phyloP scores from a whole-genome alignment of 768 basidiomycete species.

The Lactarius sanguifluus region DNA sequence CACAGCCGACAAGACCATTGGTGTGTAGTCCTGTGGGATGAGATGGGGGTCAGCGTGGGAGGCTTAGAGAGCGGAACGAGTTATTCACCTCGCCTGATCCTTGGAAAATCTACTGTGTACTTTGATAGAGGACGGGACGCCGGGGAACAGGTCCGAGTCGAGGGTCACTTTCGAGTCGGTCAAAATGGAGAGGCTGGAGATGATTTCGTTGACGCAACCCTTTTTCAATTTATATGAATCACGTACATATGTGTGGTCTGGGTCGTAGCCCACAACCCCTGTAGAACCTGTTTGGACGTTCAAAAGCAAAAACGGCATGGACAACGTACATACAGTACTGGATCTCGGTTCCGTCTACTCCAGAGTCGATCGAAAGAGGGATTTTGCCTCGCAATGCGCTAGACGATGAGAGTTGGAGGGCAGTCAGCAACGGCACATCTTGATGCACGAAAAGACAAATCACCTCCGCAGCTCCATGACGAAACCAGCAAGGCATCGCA shows the following conservation, averaged over 20 bases:
- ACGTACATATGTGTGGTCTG: constrained; percentile 29
- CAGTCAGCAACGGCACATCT: background rate
- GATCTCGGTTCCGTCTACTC: background rate
- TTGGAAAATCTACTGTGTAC: constrained; percentile 56
- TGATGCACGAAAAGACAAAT: background rate
- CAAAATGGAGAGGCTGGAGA: background rate
- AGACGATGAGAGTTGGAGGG: background rate
- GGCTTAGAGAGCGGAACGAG: background rate
- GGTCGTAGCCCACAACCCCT: constrained; percentile 52
- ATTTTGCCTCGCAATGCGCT: constrained; percentile 9
- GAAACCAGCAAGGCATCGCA: constrained; percentile 40
- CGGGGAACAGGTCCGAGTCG: constrained; percentile 53
- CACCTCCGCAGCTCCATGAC: constrained; percentile 5
- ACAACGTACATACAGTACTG: background rate
- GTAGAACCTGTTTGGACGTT: background rate
- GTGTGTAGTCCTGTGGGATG: constrained; percentile 37
- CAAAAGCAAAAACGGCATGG: background rate
- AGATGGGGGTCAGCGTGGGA: background rate
- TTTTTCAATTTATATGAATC: background rate
- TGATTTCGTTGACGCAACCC: background rate
- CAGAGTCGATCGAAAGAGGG: background rate
- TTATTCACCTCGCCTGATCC: constrained; percentile 40
- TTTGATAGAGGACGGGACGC: constrained; percentile 41
- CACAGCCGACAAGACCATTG: constrained; percentile 42
- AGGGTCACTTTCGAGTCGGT: constrained; percentile 31